phyloP scores from a whole-genome alignment of 495 filamentous ascomycete species.

The Penicillium ochrochloron region DNA sequence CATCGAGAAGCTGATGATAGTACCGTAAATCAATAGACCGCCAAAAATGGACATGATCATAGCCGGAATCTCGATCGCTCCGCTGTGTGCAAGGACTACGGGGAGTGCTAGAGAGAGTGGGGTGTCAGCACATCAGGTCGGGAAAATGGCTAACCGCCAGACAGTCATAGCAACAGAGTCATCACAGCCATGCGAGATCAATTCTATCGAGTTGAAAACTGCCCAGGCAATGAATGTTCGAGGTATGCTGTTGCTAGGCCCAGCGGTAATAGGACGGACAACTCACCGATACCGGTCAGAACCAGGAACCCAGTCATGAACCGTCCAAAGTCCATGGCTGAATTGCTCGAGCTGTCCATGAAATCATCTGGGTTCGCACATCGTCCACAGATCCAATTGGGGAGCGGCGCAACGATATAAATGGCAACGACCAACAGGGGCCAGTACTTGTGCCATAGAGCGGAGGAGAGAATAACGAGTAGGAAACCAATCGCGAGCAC shows the following conservation, averaged over 20 bases:
- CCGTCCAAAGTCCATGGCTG: constrained; percentile 85
- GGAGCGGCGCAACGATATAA: constrained; percentile 89
- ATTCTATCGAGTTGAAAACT: not conserved
- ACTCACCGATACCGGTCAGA: constrained; percentile 96
- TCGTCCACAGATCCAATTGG: constrained; percentile 91
- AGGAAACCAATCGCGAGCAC: constrained; percentile 98
- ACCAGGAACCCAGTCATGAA: constrained; percentile 96
- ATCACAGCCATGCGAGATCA: not conserved
- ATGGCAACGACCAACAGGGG: constrained; percentile 93
- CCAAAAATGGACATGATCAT: constrained; percentile 96
- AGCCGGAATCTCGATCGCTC: constrained; percentile 76
- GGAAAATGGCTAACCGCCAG: not conserved
- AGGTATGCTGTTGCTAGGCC: not conserved
- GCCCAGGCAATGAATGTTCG: not conserved
- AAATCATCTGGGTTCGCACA: constrained; percentile 97
- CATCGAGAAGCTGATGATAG: constrained; percentile 95
- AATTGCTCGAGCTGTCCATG: constrained; percentile 80
- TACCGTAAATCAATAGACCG: constrained; percentile 93
- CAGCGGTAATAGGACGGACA: not conserved
- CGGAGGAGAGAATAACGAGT: constrained; percentile 96
- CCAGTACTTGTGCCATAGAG: constrained; percentile 90
- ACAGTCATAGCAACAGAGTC: not conserved
- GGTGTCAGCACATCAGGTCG: constrained; percentile 28
- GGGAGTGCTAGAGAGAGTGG: constrained; percentile 71
- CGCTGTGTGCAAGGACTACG: constrained; percentile 83